phyloP scores from a whole-genome alignment of 192 early-diverging fungal genomes.

The Haplosporangium gracile region DNA sequence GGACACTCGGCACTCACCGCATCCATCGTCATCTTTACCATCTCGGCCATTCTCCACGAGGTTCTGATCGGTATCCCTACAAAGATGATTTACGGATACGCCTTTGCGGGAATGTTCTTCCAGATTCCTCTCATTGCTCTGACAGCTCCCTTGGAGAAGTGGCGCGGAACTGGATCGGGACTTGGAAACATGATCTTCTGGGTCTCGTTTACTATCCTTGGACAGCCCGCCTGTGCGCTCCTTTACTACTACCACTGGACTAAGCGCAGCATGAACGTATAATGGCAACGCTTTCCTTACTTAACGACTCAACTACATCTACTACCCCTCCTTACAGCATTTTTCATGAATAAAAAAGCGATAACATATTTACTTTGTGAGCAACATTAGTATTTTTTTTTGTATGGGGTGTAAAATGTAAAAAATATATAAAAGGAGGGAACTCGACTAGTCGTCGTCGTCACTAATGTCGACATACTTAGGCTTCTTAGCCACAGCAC shows the following conservation, averaged over 20 bases:
- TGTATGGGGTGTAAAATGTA: too few relatives aligned
- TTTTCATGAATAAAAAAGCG: not conserved
- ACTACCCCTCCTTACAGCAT: not conserved
- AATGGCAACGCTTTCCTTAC: not conserved
- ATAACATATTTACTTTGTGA: too few relatives aligned
- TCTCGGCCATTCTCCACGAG: conserved; percentile 92
- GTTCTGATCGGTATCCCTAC: conserved; percentile 88
- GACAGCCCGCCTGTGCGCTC: conserved; percentile 80
- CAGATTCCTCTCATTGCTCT: conserved; percentile 84
- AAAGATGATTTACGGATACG: conserved; percentile 82
- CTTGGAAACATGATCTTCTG: conserved; percentile 86
- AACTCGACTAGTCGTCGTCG: conserved; percentile 5
- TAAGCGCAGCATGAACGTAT: conserved; percentile 27
- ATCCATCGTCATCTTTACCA: conserved; percentile 76
- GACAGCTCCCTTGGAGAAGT: conserved; percentile 74
- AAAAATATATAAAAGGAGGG: not conserved
- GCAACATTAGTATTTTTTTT: too few relatives aligned
- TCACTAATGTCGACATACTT: conserved; percentile 56
- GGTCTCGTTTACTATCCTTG: conserved; percentile 86
- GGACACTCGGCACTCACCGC: conserved; percentile 71
- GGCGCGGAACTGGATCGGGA: conserved; percentile 75
- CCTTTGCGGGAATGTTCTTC: conserved; percentile 84
- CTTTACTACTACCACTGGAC: conserved; percentile 78
- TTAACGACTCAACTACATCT: not conserved
- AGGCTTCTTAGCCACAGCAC: conserved; percentile 30